Evolutionary conservation across 352 stramenopile genomes (phyloP).

Genomic region (Phytophthora sansomeana): DNA sequence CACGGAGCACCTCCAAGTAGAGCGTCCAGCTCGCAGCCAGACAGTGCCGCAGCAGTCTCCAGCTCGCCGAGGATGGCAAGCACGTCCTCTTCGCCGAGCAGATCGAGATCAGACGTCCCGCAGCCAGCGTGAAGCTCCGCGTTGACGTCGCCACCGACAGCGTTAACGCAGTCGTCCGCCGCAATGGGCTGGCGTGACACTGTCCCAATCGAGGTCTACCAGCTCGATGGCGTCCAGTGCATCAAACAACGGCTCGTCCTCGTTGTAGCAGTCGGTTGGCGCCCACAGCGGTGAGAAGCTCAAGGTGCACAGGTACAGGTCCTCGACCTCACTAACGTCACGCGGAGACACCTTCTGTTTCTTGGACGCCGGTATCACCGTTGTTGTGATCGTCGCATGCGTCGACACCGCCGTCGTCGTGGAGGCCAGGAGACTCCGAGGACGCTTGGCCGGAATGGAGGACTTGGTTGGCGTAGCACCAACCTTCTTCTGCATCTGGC

Average conservation of each 20-base stretch:
- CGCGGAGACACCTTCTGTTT: slow-evolving; percentile 31
- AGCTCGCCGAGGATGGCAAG: slow-evolving; percentile 9
- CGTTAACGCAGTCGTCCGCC: neutral
- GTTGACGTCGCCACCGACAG: neutral
- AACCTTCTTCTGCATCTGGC: slow-evolving; percentile 21
- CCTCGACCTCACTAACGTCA: slow-evolving; percentile 11
- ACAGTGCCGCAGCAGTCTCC: neutral
- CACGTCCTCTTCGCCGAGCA: slow-evolving; percentile 20
- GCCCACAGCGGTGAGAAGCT: slow-evolving; percentile 5
- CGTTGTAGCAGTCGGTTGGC: neutral
- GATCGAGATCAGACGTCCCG: neutral
- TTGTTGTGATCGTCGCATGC: no score
- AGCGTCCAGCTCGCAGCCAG: slow-evolving; percentile 16
- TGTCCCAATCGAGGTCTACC: slow-evolving; percentile 27
- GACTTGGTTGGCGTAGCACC: neutral
- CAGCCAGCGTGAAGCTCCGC: neutral
- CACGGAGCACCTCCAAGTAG: neutral
- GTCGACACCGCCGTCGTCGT: neutral
- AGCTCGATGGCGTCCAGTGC: slow-evolving; percentile 23
- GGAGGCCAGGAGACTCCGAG: slow-evolving; percentile 2
- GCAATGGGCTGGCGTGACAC: neutral
- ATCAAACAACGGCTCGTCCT: slow-evolving; percentile 17
- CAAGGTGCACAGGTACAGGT: neutral
- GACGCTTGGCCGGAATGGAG: slow-evolving; percentile 12
- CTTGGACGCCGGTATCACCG: slow-evolving; percentile 1